Percentiles rank a stretch among this genome's conserved stretches.
These are phyloP conservation scores for Ceratocystis destructans DNA, from an alignment of 2,329 filamentous ascomycete genomes.

Conservation along the genomic window DNA sequence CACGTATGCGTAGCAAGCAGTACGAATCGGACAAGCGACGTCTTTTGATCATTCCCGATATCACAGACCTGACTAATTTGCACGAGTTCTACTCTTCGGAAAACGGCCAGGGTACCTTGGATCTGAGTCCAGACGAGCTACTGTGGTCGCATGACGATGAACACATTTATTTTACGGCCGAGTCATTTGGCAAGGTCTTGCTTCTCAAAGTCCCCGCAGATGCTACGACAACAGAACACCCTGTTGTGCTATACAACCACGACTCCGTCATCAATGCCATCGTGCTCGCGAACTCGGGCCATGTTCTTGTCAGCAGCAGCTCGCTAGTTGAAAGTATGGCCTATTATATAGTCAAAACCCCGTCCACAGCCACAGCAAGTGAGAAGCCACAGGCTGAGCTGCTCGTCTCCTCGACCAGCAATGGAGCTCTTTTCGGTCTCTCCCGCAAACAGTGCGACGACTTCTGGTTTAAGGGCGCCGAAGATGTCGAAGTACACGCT, in stretches of 20 bases:
- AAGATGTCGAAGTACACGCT: conserved; percentile 52
- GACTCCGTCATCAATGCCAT: conserved; percentile 42
- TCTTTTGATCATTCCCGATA: conserved; percentile 49
- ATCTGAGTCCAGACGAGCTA: conserved; percentile 42
- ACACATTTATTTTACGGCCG: conserved; percentile 58
- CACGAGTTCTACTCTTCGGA: conserved; percentile 48
- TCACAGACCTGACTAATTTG: conserved; percentile 42
- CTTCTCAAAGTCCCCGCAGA: conserved; percentile 49
- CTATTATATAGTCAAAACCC: conserved; percentile 46
- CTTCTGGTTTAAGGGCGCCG: conserved; percentile 35
- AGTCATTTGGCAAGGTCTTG: conserved; percentile 49
- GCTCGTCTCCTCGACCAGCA: conserved; percentile 52
- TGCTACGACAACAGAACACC: conserved; percentile 34
- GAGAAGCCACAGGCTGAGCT: neutral
- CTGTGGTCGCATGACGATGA: conserved; percentile 45
- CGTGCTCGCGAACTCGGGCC: conserved; percentile 34
- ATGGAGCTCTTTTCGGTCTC: conserved; percentile 54
- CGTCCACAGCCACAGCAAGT: conserved; percentile 27
- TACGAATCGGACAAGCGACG: conserved; percentile 73
- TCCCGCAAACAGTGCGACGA: conserved; percentile 49
- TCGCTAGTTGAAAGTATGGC: conserved; percentile 60
- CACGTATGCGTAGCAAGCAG: conserved; percentile 60
- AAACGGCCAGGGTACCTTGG: conserved; percentile 50
- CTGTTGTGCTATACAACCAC: conserved; percentile 36
- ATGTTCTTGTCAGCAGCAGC: conserved; percentile 51